phyloP scores from a whole-genome alignment of 768 basidiomycete species.

The Candolleomyces aberdarensis region DNA sequence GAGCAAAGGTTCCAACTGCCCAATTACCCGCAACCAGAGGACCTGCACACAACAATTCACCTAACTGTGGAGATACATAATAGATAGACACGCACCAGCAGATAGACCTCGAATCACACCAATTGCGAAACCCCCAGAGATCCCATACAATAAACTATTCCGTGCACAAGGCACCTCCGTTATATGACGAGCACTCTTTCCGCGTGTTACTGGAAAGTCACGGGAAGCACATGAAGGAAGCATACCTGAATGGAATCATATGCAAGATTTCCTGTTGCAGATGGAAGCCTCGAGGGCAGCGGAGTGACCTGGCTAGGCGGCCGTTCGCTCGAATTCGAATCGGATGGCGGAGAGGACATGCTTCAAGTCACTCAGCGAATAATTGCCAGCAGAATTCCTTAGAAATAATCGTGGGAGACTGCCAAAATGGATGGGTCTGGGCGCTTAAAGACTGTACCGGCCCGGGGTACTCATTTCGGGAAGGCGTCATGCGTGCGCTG shows the following conservation, averaged over 20 bases:
- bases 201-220: background rate
- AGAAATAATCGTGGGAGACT: too few species aligned
- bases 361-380: background rate
- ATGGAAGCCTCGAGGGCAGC: conserved; percentile 34
- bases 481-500: too few species aligned
- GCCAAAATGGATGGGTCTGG: too few species aligned
- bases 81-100: conserved; percentile 43
- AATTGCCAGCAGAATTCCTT: background rate
- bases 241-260: conserved; percentile 34
- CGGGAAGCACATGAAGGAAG: background rate
- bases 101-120: conserved; percentile 70
- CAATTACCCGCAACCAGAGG: conserved; percentile 71
- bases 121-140: conserved; percentile 75
- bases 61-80: background rate
- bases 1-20: conserved; percentile 72
- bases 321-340: background rate
- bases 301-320: conserved; percentile 8
- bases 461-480: too few species aligned
- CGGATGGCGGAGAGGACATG: background rate
- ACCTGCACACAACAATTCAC: conserved; percentile 31
- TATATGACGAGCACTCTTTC: conserved; percentile 56
- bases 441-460: too few species aligned
- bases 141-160: conserved; percentile 71
- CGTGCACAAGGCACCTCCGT: conserved; percentile 75
- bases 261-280: conserved; percentile 35